phyloP scores from a whole-genome alignment of 805 yeast species.

The Yamadazyma kitorensis region DNA sequence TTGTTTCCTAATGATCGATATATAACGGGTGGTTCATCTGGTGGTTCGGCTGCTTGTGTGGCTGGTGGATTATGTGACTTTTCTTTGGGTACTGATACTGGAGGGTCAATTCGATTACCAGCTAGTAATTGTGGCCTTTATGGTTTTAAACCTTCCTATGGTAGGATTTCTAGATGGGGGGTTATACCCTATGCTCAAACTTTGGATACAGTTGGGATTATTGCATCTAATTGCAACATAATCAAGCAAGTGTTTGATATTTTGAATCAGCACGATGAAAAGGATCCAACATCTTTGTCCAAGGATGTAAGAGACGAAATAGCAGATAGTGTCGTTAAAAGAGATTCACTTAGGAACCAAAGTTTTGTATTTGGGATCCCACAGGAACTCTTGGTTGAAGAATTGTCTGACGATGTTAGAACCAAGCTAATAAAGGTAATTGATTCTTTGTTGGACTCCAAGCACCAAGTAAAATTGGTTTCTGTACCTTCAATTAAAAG shows the following conservation, averaged over 20 bases:
- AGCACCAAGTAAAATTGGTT: conserved; percentile 57
- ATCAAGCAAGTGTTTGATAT: conserved; percentile 50
- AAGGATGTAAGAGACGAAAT: conserved; percentile 29
- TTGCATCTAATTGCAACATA: conserved; percentile 48
- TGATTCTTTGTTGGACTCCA: conserved; percentile 39
- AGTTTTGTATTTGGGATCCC: conserved; percentile 68
- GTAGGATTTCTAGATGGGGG: conserved; percentile 89
- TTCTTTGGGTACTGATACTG: conserved; percentile 93
- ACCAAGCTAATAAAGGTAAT: conserved; percentile 48
- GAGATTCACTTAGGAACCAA: conserved; percentile 12
- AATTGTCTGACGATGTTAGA: conserved; percentile 48
- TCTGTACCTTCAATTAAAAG: conserved; percentile 67
- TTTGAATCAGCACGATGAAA: conserved; percentile 59
- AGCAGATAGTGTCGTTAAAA: conserved; percentile 4
- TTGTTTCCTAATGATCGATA: conserved; percentile 22
- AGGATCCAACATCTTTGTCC: conserved; percentile 75
- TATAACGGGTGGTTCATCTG: conserved; percentile 87
- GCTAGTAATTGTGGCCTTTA: conserved; percentile 79
- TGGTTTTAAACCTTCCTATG: conserved; percentile 94
- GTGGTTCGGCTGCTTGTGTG: conserved; percentile 94
- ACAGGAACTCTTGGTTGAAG: conserved; percentile 57
- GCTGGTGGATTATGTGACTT: conserved; percentile 68
- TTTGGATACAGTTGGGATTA: conserved; percentile 88
- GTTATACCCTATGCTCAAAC: conserved; percentile 91
- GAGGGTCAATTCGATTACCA: conserved; percentile 93